phyloP scores from a whole-genome alignment of 2,329 filamentous ascomycete genomes.

The Penicillium brevicompactum region DNA sequence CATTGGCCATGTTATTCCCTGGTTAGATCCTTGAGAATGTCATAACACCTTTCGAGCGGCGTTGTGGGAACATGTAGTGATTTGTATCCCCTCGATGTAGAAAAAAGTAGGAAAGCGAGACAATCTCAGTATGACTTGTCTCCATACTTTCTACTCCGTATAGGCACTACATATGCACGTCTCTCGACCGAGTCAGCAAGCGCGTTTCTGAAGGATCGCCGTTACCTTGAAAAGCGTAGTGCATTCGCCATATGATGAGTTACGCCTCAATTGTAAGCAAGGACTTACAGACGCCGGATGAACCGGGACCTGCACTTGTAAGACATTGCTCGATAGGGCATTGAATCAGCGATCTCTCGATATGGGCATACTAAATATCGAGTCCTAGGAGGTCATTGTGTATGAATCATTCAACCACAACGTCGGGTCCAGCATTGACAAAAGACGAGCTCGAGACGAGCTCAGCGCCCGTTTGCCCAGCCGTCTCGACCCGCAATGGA shows the following conservation, averaged over 20 bases:
- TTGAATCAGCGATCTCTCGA: not conserved
- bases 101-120: no score
- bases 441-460: not conserved
- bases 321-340: not conserved
- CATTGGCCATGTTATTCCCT: no score
- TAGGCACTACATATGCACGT: not conserved
- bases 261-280: not conserved
- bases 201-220: not conserved
- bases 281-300: not conserved
- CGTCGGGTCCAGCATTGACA: not conserved
- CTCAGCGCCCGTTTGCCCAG: not conserved
- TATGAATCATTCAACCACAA: not conserved
- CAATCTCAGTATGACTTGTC: no score
- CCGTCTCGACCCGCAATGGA: conserved; percentile 1
- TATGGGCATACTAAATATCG: not conserved
- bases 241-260: not conserved
- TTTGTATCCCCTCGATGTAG: no score
- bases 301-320: not conserved
- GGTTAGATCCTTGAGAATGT: no score
- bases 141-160: no score
- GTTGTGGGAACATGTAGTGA: no score
- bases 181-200: not conserved
- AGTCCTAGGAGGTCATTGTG: not conserved
- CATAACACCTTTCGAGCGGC: no score
- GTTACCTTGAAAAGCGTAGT: not conserved